Evolutionary conservation across 1,139 yeast species (phyloP).

Genomic region (Yamadazyma jaroonii): DNA sequence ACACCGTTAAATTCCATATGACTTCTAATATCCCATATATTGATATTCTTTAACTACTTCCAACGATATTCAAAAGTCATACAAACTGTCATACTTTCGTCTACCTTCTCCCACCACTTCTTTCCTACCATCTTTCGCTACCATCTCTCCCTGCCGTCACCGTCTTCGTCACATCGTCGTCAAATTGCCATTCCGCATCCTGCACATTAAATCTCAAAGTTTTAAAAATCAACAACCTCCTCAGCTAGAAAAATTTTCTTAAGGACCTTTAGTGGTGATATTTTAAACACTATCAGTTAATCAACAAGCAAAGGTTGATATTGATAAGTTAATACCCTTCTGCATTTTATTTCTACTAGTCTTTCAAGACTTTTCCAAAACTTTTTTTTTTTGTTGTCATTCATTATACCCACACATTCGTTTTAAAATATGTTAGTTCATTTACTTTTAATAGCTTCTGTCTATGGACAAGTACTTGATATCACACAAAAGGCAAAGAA

Average conservation of each 20-base stretch:
- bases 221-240: slow-evolving; percentile 1
- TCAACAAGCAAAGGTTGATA: too few species aligned
- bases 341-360: too few species aligned
- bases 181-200: neutral
- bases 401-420: neutral
- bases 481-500: slow-evolving; percentile 1
- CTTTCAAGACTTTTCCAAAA: too few species aligned
- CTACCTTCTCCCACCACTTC: too few species aligned
- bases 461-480: slow-evolving; percentile 2
- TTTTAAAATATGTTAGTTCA: slow-evolving; percentile 1
- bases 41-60: too few species aligned
- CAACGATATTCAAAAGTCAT: too few species aligned
- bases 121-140: neutral
- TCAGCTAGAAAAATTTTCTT: neutral
- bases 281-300: too few species aligned
- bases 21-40: too few species aligned
- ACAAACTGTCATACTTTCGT: too few species aligned
- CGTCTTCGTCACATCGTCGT: neutral
- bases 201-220: neutral
- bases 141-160: neutral
- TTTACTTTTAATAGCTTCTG: slow-evolving; percentile 1
- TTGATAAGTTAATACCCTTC: too few species aligned
- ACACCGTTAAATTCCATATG: too few species aligned
- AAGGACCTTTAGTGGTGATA: neutral
- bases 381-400: neutral